Percentiles rank a stretch among this genome's conserved stretches.
Conservation (phyloP, 1,139 yeast species). For the Suhomyces taliae region DNA sequence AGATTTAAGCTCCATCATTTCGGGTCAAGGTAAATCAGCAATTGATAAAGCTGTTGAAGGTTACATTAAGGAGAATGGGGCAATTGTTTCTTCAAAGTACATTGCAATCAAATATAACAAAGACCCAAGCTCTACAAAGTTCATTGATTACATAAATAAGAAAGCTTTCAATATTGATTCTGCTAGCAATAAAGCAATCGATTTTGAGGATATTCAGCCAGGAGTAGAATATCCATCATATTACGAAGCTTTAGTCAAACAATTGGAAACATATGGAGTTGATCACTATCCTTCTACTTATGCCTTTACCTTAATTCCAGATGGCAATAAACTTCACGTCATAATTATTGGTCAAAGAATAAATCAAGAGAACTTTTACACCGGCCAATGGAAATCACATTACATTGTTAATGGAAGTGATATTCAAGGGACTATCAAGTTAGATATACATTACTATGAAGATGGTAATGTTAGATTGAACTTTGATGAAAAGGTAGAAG, state of each 20-base stretch:
- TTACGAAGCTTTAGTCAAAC: conserved; percentile 28
- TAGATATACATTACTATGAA: conserved; percentile 90
- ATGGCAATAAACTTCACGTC: conserved; percentile 22
- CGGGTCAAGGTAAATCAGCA: conserved; percentile 15
- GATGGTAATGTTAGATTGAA: conserved; percentile 91
- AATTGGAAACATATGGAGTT: conserved; percentile 41
- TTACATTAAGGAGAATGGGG: conserved; percentile 30
- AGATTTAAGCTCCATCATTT: conserved; percentile 26
- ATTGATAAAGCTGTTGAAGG: conserved; percentile 32
- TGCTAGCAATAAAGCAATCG: conserved; percentile 42
- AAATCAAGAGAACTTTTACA: conserved; percentile 79
- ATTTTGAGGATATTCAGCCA: conserved; percentile 45
- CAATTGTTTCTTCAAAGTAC: conserved; percentile 30
- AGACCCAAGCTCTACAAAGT: conserved; percentile 34
- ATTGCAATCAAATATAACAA: conserved; percentile 40
- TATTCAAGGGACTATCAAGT: conserved; percentile 54
- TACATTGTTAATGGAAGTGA: conserved; percentile 45
- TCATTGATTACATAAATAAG: conserved; percentile 41
- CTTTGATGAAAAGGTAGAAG: conserved; percentile 44
- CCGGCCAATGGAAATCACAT: conserved; percentile 83
- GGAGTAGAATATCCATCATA: conserved; percentile 28
- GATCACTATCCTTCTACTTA: conserved; percentile 56
- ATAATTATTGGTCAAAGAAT: conserved; percentile 68
- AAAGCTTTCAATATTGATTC: conserved; percentile 66
- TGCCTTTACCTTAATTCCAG: conserved; percentile 47